phyloP scores from a whole-genome alignment of 2,329 filamentous ascomycete species.

The Fusarium dimerum region DNA sequence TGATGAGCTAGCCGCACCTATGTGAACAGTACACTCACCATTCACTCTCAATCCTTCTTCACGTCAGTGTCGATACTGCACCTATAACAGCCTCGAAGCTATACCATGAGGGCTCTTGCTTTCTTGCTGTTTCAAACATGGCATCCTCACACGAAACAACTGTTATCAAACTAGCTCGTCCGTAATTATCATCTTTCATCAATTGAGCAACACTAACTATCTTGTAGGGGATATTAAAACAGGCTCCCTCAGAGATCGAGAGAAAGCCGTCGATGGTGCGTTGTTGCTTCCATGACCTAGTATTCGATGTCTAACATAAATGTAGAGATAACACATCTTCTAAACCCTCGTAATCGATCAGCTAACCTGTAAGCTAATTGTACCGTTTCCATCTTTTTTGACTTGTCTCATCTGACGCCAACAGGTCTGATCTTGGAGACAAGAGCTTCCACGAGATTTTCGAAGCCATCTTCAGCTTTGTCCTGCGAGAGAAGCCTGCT shows the following conservation, averaged over 20 bases:
- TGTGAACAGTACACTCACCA: background rate
- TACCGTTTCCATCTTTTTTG: background rate
- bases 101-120: background rate
- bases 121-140: constrained; percentile 28
- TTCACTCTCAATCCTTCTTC: background rate
- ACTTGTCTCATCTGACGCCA: constrained; percentile 8
- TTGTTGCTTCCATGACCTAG: background rate
- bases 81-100: constrained; percentile 5
- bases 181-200: constrained; percentile 8
- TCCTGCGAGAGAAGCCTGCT: constrained; percentile 65
- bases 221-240: constrained; percentile 36
- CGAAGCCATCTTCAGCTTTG: constrained; percentile 74
- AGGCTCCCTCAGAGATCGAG: constrained; percentile 39
- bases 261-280: constrained; percentile 44
- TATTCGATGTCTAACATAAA: constrained; percentile 7
- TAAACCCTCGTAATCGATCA: constrained; percentile 40
- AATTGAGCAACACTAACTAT: constrained; percentile 10
- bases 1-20: background rate
- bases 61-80: background rate
- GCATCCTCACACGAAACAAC: constrained; percentile 34
- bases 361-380: constrained; percentile 36
- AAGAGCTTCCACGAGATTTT: constrained; percentile 80
- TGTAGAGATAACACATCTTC: constrained; percentile 39
- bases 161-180: constrained; percentile 39
- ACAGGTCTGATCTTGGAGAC: constrained; percentile 59